phyloP scores from a whole-genome alignment of 495 filamentous ascomycete genomes.

The Emericellopsis terricola region DNA sequence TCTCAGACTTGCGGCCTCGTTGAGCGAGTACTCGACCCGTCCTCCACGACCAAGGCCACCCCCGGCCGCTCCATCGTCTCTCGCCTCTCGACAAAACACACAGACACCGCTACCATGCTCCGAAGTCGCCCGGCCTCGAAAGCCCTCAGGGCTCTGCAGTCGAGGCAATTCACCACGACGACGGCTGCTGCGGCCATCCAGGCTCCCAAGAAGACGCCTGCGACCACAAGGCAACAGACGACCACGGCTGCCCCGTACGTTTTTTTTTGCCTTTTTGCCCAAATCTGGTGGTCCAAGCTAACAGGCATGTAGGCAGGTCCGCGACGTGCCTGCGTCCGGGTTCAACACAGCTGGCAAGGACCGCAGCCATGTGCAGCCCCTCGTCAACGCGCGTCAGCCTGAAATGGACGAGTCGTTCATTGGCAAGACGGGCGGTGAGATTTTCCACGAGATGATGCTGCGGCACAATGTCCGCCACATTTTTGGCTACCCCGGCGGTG shows the following conservation, averaged over 20 bases:
- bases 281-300: background rate
- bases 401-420: constrained; percentile 83
- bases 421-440: constrained; percentile 86
- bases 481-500: constrained; percentile 60
- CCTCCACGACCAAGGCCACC: too few relatives aligned
- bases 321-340: constrained; percentile 43
- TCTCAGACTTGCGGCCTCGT: too few relatives aligned
- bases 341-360: constrained; percentile 41
- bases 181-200: background rate
- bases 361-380: constrained; percentile 44
- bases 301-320: constrained; percentile 12
- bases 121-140: constrained; percentile 2
- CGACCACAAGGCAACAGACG: background rate
- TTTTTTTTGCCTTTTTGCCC: background rate
- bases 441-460: constrained; percentile 99
- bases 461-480: constrained; percentile 81
- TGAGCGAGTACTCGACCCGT: too few relatives aligned
- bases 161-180: constrained; percentile 1
- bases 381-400: constrained; percentile 38
- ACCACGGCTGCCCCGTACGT: constrained; percentile 3
- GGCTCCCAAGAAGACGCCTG: background rate
- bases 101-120: background rate
- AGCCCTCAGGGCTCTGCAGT: background rate
- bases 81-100: background rate
- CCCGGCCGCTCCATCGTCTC: too few relatives aligned